A percentile compares a stretch with the other conserved stretches of the same genome.
Evolutionary conservation across 2,329 filamentous ascomycete genomes (phyloP).

Genomic region (Onygenales sp.): DNA sequence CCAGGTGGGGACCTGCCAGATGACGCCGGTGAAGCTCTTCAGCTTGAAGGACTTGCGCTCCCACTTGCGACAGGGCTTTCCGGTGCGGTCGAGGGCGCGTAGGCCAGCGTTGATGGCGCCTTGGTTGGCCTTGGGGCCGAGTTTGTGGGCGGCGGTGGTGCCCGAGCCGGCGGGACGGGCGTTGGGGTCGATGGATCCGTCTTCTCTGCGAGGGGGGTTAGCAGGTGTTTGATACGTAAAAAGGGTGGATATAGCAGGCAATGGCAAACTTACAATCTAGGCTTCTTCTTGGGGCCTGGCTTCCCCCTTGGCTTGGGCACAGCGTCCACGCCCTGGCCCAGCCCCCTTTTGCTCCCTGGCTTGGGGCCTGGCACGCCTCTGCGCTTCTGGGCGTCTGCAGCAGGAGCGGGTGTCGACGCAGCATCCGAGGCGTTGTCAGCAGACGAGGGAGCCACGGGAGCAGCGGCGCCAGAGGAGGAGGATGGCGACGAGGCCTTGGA

Average conservation of each 20-base stretch:
- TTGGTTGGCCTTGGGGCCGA: constrained; percentile 92
- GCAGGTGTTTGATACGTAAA: background rate
- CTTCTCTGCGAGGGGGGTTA: constrained; percentile 31
- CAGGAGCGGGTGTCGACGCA: constrained; percentile 20
- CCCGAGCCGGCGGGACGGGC: constrained; percentile 40
- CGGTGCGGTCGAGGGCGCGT: constrained; percentile 83
- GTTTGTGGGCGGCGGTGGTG: constrained; percentile 56
- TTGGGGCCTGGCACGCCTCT: constrained; percentile 65
- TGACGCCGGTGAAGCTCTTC: constrained; percentile 84
- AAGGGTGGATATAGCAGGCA: background rate
- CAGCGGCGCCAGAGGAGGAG: constrained; percentile 23
- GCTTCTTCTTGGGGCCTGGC: constrained; percentile 94
- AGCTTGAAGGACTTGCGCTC: constrained; percentile 69
- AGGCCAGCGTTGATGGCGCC: constrained; percentile 96
- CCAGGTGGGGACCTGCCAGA: constrained; percentile 79
- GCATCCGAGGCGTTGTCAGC: constrained; percentile 33
- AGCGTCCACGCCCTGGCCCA: constrained; percentile 46
- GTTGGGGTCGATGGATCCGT: constrained; percentile 38
- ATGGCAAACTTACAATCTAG: constrained; percentile 64
- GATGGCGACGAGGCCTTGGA: constrained; percentile 28
- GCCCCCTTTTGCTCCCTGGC: constrained; percentile 51
- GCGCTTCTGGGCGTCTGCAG: constrained; percentile 53
- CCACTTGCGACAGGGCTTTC: constrained; percentile 90
- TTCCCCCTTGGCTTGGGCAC: constrained; percentile 67
- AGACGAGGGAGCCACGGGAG: constrained; percentile 23